Base-by-base conservation (phyloP, 352 stramenopile species). In the Phytopythium kandeliae region DNA sequence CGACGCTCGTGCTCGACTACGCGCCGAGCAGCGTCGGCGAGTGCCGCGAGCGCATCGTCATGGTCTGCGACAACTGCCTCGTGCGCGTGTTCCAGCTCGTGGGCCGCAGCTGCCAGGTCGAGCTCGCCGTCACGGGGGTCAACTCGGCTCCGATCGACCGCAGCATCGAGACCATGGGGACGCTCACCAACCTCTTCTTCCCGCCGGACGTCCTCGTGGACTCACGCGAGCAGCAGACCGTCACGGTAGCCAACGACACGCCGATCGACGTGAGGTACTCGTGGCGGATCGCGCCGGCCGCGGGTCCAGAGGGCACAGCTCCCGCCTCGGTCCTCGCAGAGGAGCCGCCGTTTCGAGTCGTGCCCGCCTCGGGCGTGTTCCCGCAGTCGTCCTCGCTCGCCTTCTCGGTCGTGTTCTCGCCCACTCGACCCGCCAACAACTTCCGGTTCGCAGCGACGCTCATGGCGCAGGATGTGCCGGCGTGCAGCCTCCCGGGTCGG, bases 61-160 rank as follows among this genome's bases (percentile, higher is more conserved):
- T 93, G 63, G 78, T 93, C 22, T 93, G 79, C 48, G 78, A 93
- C 67, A 93, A 93, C 52, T 89, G 79, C 46, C 67, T 93, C 28
- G 79, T 91, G 34, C 78, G 73, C 5, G 57, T 80, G 0, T 91
- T 91, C 37, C 71, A 89, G 44, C 49, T 93, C 13, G 63, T 75
- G 7, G 82, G 82, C 11, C 72, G 76, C 8, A 71, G 79, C 1
- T 90, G 74, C 48, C 71, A 90, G 50, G 72, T 93, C 3, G 70
- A 90, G 24, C 24, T 93, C 13, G 63, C 57, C 17, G 57, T 85
- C 22, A 68, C 61, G 10, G 51, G 47, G 1, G 51, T 89, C 17
- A 87, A 90, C 34, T 53, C 57, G 15, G 62, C 66, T 13, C 37
- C 48, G 0, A 74, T 91, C 28, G 76, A 89, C 40, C 57, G 57